These are phyloP conservation scores for Angomonas deanei DNA, from an alignment of 208 protist species.

Conservation along the genomic window DNA sequence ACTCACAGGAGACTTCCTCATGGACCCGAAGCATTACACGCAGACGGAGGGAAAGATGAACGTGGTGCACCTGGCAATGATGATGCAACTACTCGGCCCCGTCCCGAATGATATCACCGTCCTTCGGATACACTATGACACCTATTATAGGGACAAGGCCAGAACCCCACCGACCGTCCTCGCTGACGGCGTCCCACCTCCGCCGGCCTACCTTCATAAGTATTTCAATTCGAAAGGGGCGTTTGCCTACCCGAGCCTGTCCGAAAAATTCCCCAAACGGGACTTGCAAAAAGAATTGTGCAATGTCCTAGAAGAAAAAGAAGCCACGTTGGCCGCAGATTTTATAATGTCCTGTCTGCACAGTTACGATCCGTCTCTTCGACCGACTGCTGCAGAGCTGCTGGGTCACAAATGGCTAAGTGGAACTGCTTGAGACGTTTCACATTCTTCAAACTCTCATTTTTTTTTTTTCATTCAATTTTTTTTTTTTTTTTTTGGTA, in stretches of 20 bases:
- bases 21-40: constrained; percentile 75
- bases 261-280: constrained; percentile 32
- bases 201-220: constrained; percentile 54
- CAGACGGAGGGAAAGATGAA: constrained; percentile 55
- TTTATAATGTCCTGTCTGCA: constrained; percentile 64
- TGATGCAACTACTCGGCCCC: constrained; percentile 77
- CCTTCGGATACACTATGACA: constrained; percentile 33
- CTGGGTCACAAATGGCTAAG: constrained; percentile 52
- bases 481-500: neutral
- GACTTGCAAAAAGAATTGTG: constrained; percentile 48
- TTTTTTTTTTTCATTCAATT: constrained; percentile 3
- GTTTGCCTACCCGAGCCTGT: constrained; percentile 56
- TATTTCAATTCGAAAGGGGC: constrained; percentile 50
- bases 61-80: constrained; percentile 73
- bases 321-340: constrained; percentile 19
- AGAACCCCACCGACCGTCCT: neutral
- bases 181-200: constrained; percentile 5
- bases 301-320: constrained; percentile 26
- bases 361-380: constrained; percentile 57
- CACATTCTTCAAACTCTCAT: constrained; percentile 2
- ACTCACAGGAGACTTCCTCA: constrained; percentile 80
- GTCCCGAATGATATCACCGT: constrained; percentile 45
- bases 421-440: constrained; percentile 2
- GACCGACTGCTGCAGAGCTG: constrained; percentile 44
- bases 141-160: constrained; percentile 20